Percentiles rank a stretch among this genome's conserved stretches.
phyloP scores from a whole-genome alignment of 305 asterid species.

The Fraxinus albicans region DNA sequence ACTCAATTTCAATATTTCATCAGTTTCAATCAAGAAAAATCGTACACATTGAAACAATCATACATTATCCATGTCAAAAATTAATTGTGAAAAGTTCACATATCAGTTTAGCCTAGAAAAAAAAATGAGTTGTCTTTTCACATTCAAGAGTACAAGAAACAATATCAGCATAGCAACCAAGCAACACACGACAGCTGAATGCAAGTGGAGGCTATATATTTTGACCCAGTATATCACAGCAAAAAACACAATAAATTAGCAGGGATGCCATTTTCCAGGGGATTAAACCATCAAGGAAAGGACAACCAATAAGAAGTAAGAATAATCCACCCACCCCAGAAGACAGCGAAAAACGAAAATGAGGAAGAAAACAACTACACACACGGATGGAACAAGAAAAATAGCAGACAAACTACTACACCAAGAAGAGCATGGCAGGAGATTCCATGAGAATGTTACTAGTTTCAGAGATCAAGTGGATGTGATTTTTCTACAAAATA shows the following conservation, averaged over 20 bases:
- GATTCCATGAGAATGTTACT: not conserved
- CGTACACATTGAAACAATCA: not conserved
- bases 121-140: not conserved
- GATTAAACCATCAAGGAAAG: not conserved
- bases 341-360: not conserved
- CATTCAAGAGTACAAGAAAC: not conserved
- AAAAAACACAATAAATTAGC: too few species aligned
- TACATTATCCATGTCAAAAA: not conserved
- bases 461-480: not conserved
- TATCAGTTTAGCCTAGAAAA: not conserved
- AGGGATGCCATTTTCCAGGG: not conserved
- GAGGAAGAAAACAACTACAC: not conserved
- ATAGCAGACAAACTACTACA: not conserved
- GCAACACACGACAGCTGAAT: not conserved
- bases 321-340: not conserved
- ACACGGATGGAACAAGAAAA: not conserved
- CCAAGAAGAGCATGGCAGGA: not conserved
- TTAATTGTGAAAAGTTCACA: not conserved
- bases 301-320: not conserved
- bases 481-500: not conserved
- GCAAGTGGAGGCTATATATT: not conserved
- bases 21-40: not conserved
- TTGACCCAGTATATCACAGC: not conserved
- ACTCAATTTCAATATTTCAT: not conserved
- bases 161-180: not conserved